phyloP scores from a whole-genome alignment of 2,329 filamentous ascomycete species.

The Neurospora sp. region DNA sequence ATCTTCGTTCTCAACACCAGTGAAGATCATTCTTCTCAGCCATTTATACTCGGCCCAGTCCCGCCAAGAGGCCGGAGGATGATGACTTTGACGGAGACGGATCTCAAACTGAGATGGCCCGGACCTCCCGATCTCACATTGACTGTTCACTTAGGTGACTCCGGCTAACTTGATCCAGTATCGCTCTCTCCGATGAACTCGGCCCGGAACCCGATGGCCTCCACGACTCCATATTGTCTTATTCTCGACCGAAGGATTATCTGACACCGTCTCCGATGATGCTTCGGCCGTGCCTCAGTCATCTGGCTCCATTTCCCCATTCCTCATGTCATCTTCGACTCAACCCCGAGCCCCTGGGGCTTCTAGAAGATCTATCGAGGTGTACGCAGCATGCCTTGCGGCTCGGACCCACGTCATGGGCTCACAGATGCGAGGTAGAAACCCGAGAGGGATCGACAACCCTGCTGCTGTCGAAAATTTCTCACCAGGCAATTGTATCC shows the following conservation, averaged over 20 bases:
- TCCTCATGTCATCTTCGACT: not conserved
- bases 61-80: not conserved
- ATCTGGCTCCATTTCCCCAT: not conserved
- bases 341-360: not conserved
- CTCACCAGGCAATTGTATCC: not conserved
- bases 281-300: not conserved
- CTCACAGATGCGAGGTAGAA: not conserved
- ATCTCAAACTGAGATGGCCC: not conserved
- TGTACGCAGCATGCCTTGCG: not conserved
- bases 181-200: not conserved
- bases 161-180: not conserved
- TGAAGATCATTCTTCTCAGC: not conserved
- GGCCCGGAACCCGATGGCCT: not conserved
- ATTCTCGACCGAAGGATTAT: not conserved
- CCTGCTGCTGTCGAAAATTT: not conserved
- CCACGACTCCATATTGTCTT: not conserved
- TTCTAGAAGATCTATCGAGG: not conserved
- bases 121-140: not conserved
- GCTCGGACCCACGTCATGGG: not conserved
- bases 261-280: not conserved
- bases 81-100: not conserved
- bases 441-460: not conserved
- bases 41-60: not conserved
- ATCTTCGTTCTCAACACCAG: not conserved
- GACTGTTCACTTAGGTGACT: not conserved